Evolutionary conservation across 139 green algal genomes (phyloP), one percentile per base, ranked within the genome.

Genomic region (Volvox reticuliferus): DNA sequence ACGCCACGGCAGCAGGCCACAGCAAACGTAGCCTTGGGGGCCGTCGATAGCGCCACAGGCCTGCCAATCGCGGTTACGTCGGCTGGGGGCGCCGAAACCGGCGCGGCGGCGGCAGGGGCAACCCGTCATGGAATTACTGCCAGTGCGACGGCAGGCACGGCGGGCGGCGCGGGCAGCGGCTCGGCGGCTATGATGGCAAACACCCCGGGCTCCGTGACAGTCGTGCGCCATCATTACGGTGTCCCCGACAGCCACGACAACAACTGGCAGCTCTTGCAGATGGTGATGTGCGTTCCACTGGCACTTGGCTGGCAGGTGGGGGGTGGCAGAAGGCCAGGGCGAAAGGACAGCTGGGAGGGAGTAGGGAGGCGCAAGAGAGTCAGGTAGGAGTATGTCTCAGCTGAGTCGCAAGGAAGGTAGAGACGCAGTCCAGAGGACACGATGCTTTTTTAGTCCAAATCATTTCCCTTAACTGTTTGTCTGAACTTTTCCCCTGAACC

Each of bases 231-330:
- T 61, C 80, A 88, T 50, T 92, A 85, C 32, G 90, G 90, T 6
- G 78, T 90, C 0, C 90, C 81, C 19, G 93, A 96, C 73, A 84
- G 85, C 20, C 94, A 96, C 76, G 94, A 96, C 92, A 96, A 95
- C 90, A 96, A 95, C 75, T 96, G 90, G 91, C 91, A 93, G 87
- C 93, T 96, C 88, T 55, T 95, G 61, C 87, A 96, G 90, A 91
- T 95, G 84, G 61, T 88, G 79, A 81, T 96, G 87, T 82, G 88
- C 16, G 22, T 96, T n/a, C 94, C 93, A 0, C 95, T 96, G 92
- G 93, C 86, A 1, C 78, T 95, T 24, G 94, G 94, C 24, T 96
- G 79, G 88, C 92, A 92, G 77, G 94, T 93, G 67, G 32, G 82
- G 12, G 75, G 1, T 24, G 75, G 18, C 16, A 18, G 73, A 9